A percentile compares a stretch with the other conserved stretches of the same genome.
Conservation (phyloP, 495 filamentous ascomycete species). For the Bacidia gigantensis region DNA sequence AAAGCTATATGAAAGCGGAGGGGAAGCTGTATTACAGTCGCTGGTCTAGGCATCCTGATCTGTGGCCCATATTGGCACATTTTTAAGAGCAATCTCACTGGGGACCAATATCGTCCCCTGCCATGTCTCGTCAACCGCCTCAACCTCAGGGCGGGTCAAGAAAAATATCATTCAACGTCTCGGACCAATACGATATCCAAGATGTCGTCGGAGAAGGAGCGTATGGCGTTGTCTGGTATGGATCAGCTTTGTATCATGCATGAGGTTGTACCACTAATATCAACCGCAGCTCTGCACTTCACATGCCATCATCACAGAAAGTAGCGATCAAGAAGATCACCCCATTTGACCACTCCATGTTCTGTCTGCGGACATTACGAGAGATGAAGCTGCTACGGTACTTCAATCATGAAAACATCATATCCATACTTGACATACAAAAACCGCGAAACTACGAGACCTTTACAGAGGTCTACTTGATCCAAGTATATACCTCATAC, state of each 20-base stretch:
- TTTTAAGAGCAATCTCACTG: too few relatives aligned
- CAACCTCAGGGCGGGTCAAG: conserved; percentile 48
- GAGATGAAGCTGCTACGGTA: conserved; percentile 99
- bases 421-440: conserved; percentile 97
- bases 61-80: too few relatives aligned
- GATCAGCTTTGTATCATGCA: background rate
- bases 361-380: conserved; percentile 89
- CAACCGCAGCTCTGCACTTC: conserved; percentile 71
- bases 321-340: conserved; percentile 99
- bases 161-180: conserved; percentile 99
- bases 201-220: conserved; percentile 99
- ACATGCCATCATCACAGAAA: conserved; percentile 97
- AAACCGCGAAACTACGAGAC: conserved; percentile 90
- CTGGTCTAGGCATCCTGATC: too few relatives aligned
- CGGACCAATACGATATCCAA: conserved; percentile 98
- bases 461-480: conserved; percentile 97
- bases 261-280: background rate
- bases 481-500: conserved; percentile 50
- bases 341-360: conserved; percentile 98
- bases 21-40: background rate
- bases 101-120: too few relatives aligned
- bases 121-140: conserved; percentile 35
- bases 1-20: background rate
- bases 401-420: conserved; percentile 99
- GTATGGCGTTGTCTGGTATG: conserved; percentile 97